These are phyloP conservation scores for Golubevia pallescens DNA, from an alignment of 1,284 basidiomycete genomes.

Conservation along the genomic window DNA sequence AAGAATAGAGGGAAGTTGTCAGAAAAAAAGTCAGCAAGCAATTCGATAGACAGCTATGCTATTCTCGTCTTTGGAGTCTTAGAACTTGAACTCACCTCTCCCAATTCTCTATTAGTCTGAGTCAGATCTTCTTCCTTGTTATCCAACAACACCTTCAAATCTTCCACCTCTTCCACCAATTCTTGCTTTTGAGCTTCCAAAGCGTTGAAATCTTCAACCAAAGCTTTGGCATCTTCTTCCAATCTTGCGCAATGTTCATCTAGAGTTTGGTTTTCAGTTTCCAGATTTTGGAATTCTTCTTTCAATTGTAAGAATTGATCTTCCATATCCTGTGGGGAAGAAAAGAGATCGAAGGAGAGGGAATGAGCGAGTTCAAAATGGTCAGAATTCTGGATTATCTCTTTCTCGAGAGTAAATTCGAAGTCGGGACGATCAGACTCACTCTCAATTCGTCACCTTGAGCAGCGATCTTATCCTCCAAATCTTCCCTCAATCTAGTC, in stretches of 20 bases:
- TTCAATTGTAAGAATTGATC: slow-evolving; percentile 31
- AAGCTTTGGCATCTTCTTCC: slow-evolving; percentile 25
- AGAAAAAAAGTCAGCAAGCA: too few relatives aligned
- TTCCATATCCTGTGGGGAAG: slow-evolving; percentile 25
- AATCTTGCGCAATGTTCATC: slow-evolving; percentile 21
- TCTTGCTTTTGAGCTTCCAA: slow-evolving; percentile 5
- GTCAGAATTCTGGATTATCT: not conserved
- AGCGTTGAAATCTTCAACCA: slow-evolving; percentile 18
- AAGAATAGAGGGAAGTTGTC: too few relatives aligned
- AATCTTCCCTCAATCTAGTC: slow-evolving; percentile 29
- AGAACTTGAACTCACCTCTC: slow-evolving; percentile 17
- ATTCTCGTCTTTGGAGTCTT: not conserved
- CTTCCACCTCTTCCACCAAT: slow-evolving; percentile 2
- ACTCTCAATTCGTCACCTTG: not conserved
- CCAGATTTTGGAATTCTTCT: slow-evolving; percentile 30
- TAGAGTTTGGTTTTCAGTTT: slow-evolving; percentile 18
- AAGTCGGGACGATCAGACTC: not conserved
- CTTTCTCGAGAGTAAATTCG: not conserved
- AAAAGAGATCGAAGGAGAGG: not conserved
- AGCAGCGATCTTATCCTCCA: slow-evolving; percentile 21
- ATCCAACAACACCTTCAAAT: slow-evolving; percentile 27
- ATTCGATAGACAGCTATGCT: not conserved
- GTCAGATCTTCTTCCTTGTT: slow-evolving; percentile 38
- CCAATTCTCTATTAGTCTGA: slow-evolving; percentile 47
- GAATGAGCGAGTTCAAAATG: not conserved